phyloP scores from a whole-genome alignment of 1,284 basidiomycete genomes.

The Schizophyllum amplum region DNA sequence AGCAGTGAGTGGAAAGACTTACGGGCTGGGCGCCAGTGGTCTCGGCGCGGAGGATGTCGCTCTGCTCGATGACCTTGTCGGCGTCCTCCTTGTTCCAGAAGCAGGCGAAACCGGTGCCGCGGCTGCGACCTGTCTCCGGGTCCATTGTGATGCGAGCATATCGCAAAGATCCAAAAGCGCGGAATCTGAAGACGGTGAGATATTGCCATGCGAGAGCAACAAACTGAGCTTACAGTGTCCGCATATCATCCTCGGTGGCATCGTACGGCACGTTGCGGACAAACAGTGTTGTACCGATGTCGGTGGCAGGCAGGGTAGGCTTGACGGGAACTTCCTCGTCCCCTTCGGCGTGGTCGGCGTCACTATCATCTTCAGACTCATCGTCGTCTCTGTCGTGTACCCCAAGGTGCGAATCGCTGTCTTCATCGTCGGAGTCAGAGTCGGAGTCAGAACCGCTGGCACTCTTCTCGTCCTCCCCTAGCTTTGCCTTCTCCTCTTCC shows the following conservation, averaged over 20 bases:
- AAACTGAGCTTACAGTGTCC: constrained; percentile 53
- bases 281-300: constrained; percentile 88
- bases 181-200: constrained; percentile 51
- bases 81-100: constrained; percentile 95
- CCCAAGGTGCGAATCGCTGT: constrained; percentile 29
- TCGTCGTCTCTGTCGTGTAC: constrained; percentile 36
- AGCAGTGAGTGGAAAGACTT: no score
- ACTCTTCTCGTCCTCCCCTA: constrained; percentile 32
- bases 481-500: constrained; percentile 68
- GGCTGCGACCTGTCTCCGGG: constrained; percentile 72
- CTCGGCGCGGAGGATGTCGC: constrained; percentile 65
- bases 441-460: constrained; percentile 22
- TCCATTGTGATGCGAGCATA: constrained; percentile 94
- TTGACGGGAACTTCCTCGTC: constrained; percentile 51
- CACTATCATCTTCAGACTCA: constrained; percentile 26
- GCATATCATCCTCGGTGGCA: constrained; percentile 86
- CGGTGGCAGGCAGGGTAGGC: constrained; percentile 70
- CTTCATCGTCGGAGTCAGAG: constrained; percentile 20
- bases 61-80: constrained; percentile 77
- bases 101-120: constrained; percentile 95
- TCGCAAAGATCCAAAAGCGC: constrained; percentile 84
- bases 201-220: neutral
- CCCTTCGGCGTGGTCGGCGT: constrained; percentile 27
- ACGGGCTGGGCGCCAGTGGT: constrained; percentile 38
- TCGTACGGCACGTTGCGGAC: constrained; percentile 92